Conservation (phyloP, 2,329 filamentous ascomycete genomes). For the Alternaria consortialis region DNA sequence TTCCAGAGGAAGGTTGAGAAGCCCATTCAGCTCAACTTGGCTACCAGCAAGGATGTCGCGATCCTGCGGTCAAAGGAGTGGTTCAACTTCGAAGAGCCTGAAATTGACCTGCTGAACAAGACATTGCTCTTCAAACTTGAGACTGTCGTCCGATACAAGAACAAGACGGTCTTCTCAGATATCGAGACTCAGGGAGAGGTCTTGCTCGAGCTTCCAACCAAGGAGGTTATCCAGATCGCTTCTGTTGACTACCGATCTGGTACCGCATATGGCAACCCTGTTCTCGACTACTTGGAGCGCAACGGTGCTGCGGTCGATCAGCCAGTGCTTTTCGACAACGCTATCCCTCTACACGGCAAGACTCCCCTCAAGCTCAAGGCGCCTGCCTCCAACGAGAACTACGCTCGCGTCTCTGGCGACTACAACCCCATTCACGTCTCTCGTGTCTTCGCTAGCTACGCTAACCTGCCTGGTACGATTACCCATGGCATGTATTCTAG, state of each 20-base stretch:
- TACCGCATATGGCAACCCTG: constrained; percentile 91
- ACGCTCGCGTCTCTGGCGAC: constrained; percentile 95
- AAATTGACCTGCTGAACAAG: constrained; percentile 88
- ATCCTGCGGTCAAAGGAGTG: constrained; percentile 96
- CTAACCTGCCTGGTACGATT: constrained; percentile 94
- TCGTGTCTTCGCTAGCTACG: constrained; percentile 93
- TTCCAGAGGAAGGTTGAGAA: constrained; percentile 98
- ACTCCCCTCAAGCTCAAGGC: constrained; percentile 87
- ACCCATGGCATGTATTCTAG: constrained; percentile 99
- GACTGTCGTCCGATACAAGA: constrained; percentile 92
- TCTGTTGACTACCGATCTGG: constrained; percentile 95
- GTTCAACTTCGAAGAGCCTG: constrained; percentile 87
- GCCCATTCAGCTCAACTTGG: constrained; percentile 90
- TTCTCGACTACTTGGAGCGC: constrained; percentile 93
- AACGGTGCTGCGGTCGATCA: constrained; percentile 94
- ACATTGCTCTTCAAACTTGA: constrained; percentile 96
- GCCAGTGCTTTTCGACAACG: constrained; percentile 95
- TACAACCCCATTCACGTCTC: constrained; percentile 99
- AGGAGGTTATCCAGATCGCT: constrained; percentile 97
- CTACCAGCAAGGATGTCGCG: constrained; percentile 88
- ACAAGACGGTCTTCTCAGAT: constrained; percentile 87
- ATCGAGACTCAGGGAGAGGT: constrained; percentile 94
- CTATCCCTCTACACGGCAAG: constrained; percentile 94
- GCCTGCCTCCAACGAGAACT: constrained; percentile 95
- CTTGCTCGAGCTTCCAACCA: constrained; percentile 90